These are phyloP conservation scores for Kuraishia piskuri DNA, from an alignment of 805 yeast species.

Conservation along the genomic window DNA sequence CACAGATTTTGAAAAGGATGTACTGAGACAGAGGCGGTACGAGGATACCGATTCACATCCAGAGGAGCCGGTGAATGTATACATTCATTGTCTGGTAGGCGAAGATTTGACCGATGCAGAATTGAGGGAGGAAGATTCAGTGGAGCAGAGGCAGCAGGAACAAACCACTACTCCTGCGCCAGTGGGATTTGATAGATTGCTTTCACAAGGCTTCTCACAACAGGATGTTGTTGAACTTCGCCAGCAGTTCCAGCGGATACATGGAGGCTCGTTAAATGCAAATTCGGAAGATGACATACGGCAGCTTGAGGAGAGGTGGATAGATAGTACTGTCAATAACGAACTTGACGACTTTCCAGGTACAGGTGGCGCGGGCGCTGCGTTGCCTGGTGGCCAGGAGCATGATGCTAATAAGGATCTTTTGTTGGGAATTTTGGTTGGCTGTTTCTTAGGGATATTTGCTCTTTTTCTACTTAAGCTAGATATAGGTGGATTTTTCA, in stretches of 20 bases:
- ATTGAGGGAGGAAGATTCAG: constrained; percentile 47
- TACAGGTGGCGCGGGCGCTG: constrained; percentile 4
- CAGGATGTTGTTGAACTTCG: constrained; percentile 69
- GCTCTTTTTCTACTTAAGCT: constrained; percentile 56
- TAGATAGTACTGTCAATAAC: constrained; percentile 62
- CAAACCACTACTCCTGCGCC: constrained; percentile 56
- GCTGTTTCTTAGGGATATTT: constrained; percentile 68
- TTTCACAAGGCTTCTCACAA: constrained; percentile 76
- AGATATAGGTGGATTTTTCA: constrained; percentile 46
- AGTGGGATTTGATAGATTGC: constrained; percentile 76
- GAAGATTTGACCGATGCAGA: constrained; percentile 48
- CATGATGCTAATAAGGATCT: constrained; percentile 49
- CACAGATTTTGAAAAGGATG: constrained; percentile 45
- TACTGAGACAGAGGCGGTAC: constrained; percentile 22
- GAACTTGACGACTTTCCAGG: constrained; percentile 36
- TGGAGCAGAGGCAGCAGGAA: constrained; percentile 44
- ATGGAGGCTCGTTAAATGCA: constrained; percentile 33
- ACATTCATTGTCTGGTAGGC: constrained; percentile 76
- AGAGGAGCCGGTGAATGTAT: constrained; percentile 28
- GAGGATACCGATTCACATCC: constrained; percentile 7
- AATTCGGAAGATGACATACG: constrained; percentile 42
- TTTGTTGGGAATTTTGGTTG: constrained; percentile 61
- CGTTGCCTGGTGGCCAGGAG: constrained; percentile 6
- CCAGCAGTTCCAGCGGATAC: constrained; percentile 62
- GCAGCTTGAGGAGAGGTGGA: constrained; percentile 81